Conservation (phyloP, 1,139 yeast species). For the Yamadazyma dendronema region DNA sequence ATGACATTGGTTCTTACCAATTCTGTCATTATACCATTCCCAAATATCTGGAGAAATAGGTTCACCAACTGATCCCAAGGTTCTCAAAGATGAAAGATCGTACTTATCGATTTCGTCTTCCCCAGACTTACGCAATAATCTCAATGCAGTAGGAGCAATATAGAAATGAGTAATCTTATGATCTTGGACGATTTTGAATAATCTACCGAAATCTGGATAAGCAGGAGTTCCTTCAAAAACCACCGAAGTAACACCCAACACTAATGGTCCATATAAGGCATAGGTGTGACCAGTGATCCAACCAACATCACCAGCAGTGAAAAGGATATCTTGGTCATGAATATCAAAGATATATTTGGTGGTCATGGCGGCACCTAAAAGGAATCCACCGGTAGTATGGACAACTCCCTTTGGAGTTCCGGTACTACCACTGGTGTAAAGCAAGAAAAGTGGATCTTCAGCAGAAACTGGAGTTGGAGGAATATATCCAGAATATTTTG, state of each 20-base stretch:
- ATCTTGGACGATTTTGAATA: constrained; percentile 94
- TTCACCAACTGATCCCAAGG: constrained; percentile 97
- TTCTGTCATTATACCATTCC: constrained; percentile 96
- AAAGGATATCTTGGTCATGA: constrained; percentile 81
- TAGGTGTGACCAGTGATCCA: constrained; percentile 99
- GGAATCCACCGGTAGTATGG: constrained; percentile 91
- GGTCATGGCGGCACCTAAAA: constrained; percentile 92
- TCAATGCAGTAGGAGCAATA: constrained; percentile 97
- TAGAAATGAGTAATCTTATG: constrained; percentile 95
- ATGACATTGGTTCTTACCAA: constrained; percentile 85
- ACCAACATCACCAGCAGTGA: constrained; percentile 98
- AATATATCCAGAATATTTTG: constrained; percentile 76
- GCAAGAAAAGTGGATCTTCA: constrained; percentile 90
- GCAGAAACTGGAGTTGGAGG: constrained; percentile 87
- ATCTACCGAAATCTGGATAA: constrained; percentile 93
- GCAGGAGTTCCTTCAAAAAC: constrained; percentile 98
- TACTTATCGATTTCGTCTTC: constrained; percentile 79
- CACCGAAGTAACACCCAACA: constrained; percentile 85
- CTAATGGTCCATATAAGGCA: constrained; percentile 90
- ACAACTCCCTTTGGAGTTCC: constrained; percentile 99
- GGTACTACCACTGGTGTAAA: constrained; percentile 95
- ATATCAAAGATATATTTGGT: constrained; percentile 92
- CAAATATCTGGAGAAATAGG: constrained; percentile 97
- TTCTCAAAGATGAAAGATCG: constrained; percentile 87
- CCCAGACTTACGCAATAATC: constrained; percentile 94